Base-by-base conservation (phyloP, 305 asterid genomes). In the Vinca major region DNA sequence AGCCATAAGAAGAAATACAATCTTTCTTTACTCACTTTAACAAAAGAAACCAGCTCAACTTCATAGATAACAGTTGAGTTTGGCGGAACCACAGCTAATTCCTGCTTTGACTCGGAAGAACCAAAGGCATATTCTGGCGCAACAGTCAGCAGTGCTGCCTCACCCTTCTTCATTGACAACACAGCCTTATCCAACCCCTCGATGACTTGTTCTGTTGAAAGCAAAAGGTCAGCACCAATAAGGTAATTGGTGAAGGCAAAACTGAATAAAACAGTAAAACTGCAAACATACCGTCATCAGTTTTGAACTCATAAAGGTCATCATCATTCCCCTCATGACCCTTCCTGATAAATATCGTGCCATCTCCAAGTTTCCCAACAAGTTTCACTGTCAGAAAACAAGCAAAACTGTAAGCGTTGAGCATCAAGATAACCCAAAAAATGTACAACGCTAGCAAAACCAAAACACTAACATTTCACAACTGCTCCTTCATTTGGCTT, bases 71-170 rank as follows among this genome's bases (percentile, higher is more conserved):
- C 79, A 5, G 89, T 86, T 4, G 97, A 86, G 76, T 88, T 88
- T 2, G 96, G 86, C 68, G 98, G 96, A 66, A 90, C 86, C 20
- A 77, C 75, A n/a, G 90, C 89, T 65, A 92, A 65, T 52, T 92
- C 95, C 66, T 92, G 97, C 73, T 86, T 76, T 0, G 92, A 80
- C 67, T 80, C 96, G 0, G 86, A 63, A 52, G 87, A 70, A 50
- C 97, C 95, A 60, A 88, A 86, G 2, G 95, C 98, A 71, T 90
- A 90, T 69, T 92, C 97, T 0, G 98, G 92, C 19, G 90, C 81
- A 71, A 92, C 77, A 4, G 81, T 88, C 80, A 92, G 51, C 48
- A 80, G 65, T 0, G 95, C 93, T 14, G 72, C 80, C 78, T 90
- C 97, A 61, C 95, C 95, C 76, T 92, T 92, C 76, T 90, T 92